Evolutionary conservation across 441 rosid genomes (phyloP).

Genomic region (Jatropha multifida): DNA sequence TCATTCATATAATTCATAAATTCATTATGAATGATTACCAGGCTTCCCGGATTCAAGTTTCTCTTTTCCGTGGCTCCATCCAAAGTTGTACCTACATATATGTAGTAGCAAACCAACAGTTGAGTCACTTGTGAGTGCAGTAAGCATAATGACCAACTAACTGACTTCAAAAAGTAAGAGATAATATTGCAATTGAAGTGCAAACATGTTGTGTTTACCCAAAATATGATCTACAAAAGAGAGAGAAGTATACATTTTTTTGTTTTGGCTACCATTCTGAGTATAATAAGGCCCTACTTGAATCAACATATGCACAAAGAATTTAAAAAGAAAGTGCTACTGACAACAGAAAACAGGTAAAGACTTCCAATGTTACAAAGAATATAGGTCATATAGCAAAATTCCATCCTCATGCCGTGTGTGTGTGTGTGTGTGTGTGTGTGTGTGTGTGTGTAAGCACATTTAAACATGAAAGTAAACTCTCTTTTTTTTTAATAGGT

Average conservation of each 20-base stretch:
- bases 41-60: slow-evolving; percentile 91
- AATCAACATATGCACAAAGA: neutral
- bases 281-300: neutral
- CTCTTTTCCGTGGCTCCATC: slow-evolving; percentile 99
- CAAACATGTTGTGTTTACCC: neutral
- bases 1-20: neutral
- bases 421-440: too few species aligned
- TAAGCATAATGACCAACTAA: slow-evolving; percentile 9
- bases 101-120: slow-evolving; percentile 6
- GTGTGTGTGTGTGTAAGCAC: neutral
- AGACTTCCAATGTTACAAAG: neutral
- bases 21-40: slow-evolving; percentile 45
- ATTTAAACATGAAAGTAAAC: too few species aligned
- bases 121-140: slow-evolving; percentile 3
- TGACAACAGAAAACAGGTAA: too few species aligned
- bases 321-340: neutral
- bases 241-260: neutral
- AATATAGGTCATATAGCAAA: neutral
- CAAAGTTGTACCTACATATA: slow-evolving; percentile 74
- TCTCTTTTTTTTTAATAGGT: too few species aligned
- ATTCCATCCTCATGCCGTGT: neutral
- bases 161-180: neutral
- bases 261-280: neutral
- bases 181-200: slow-evolving; percentile 5
- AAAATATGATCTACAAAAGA: too few species aligned